Percentiles rank a stretch among this genome's conserved stretches.
These are phyloP conservation scores for Fusarium pseudocircinatum DNA, from an alignment of 2,329 filamentous ascomycete species.

Conservation along the genomic window DNA sequence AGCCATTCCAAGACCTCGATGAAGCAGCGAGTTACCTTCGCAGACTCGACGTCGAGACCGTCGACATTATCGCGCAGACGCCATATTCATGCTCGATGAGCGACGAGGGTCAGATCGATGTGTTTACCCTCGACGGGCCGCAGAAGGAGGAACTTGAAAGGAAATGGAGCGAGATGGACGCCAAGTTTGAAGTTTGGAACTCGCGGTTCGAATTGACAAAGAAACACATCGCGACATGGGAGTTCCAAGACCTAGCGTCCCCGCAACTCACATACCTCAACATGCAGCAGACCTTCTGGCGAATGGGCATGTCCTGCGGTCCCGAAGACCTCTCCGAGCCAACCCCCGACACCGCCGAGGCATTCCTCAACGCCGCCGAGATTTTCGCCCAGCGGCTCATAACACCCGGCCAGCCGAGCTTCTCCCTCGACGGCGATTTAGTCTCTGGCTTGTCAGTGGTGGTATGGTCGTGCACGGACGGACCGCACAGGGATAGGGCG, in stretches of 20 bases:
- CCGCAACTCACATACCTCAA: slow-evolving; percentile 9
- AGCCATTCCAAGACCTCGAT: slow-evolving; percentile 29
- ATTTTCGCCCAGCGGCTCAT: not conserved
- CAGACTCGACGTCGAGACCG: slow-evolving; percentile 13
- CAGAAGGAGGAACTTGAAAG: not conserved
- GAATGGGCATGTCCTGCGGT: not conserved
- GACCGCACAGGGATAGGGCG: not conserved
- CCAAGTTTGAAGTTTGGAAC: slow-evolving; percentile 1
- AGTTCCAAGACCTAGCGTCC: not conserved
- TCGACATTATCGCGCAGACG: not conserved
- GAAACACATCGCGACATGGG: not conserved
- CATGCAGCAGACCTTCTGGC: slow-evolving; percentile 25
- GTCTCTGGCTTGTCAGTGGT: slow-evolving; percentile 19
- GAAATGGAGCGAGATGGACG: not conserved
- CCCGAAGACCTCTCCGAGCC: not conserved
- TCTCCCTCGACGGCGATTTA: slow-evolving; percentile 18
- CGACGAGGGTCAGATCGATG: not conserved
- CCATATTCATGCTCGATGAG: not conserved
- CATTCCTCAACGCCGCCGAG: slow-evolving; percentile 14
- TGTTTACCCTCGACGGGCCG: not conserved
- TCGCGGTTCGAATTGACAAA: slow-evolving; percentile 26
- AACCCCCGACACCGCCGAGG: not conserved
- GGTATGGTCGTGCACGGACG: not conserved
- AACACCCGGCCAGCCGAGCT: slow-evolving; percentile 3
- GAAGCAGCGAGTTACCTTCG: slow-evolving; percentile 22